Conservation (phyloP, 2,329 filamentous ascomycete species). For the Hypoxylon sp. region DNA sequence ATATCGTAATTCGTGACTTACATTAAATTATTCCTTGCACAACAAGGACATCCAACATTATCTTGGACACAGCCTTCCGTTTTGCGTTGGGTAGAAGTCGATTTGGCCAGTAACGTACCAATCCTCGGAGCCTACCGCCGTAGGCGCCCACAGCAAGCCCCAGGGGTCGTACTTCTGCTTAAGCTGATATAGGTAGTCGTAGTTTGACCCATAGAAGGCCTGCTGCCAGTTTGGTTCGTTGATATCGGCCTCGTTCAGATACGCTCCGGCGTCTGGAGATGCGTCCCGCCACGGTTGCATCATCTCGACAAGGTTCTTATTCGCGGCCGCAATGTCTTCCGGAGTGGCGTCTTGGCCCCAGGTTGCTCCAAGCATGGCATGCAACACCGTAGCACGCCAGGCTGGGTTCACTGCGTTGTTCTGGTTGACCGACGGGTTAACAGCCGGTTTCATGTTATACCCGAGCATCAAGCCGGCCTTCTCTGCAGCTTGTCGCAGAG, state of each 20-base stretch:
- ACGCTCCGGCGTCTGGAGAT: constrained; percentile 57
- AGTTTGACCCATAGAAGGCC: constrained; percentile 62
- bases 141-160: constrained; percentile 60
- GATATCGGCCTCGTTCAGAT: constrained; percentile 66
- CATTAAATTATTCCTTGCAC: background rate
- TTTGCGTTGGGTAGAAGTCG: constrained; percentile 43
- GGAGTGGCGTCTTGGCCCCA: constrained; percentile 29
- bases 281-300: constrained; percentile 42
- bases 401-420: constrained; percentile 43
- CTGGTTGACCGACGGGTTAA: constrained; percentile 42
- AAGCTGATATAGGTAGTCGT: constrained; percentile 55
- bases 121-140: constrained; percentile 63
- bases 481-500: constrained; percentile 34
- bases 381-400: constrained; percentile 36
- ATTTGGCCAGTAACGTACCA: constrained; percentile 54
- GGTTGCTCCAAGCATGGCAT: constrained; percentile 37
- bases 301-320: constrained; percentile 37
- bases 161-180: constrained; percentile 63
- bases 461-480: constrained; percentile 40
- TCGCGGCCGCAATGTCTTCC: constrained; percentile 26
- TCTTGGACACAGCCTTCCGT: constrained; percentile 44
- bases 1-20: constrained; percentile 5
- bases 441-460: constrained; percentile 40
- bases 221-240: constrained; percentile 59
- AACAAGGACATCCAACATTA: background rate